A percentile compares a stretch with the other conserved stretches of the same genome.
These are phyloP conservation scores for Athelia psychrophila DNA, from an alignment of 1,284 basidiomycete genomes.

Conservation along the genomic window DNA sequence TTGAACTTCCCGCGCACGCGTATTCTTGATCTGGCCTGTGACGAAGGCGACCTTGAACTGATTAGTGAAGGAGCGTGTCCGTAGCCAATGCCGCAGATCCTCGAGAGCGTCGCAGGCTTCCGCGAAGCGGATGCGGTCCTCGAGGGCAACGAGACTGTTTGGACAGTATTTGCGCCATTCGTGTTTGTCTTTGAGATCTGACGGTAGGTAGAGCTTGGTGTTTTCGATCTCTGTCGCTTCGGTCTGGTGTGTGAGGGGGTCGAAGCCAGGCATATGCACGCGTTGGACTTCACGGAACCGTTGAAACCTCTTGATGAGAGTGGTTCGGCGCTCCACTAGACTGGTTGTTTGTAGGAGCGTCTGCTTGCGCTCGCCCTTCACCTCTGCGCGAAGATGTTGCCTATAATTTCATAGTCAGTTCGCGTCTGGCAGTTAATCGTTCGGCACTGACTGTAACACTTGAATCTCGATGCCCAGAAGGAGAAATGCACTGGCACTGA, in stretches of 20 bases:
- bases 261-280: neutral
- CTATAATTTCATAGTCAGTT: no score
- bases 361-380: no score
- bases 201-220: neutral
- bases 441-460: slow-evolving; percentile 11
- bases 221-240: neutral
- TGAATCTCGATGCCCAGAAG: slow-evolving; percentile 11
- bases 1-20: slow-evolving; percentile 13
- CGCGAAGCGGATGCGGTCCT: slow-evolving; percentile 24
- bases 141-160: slow-evolving; percentile 12
- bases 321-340: neutral
- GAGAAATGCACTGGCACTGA: slow-evolving; percentile 8
- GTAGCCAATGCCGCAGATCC: slow-evolving; percentile 23
- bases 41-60: slow-evolving; percentile 22
- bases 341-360: neutral
- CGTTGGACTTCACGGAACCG: neutral
- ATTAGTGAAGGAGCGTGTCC: slow-evolving; percentile 18
- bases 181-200: neutral
- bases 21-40: slow-evolving; percentile 22
- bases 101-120: slow-evolving; percentile 23
- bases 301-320: neutral
- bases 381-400: no score
- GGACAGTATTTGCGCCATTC: neutral
- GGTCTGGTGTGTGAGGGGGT: neutral
- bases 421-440: no score